Conservation (phyloP, 2,329 filamentous ascomycete genomes). For the Aspergillus sp. region DNA sequence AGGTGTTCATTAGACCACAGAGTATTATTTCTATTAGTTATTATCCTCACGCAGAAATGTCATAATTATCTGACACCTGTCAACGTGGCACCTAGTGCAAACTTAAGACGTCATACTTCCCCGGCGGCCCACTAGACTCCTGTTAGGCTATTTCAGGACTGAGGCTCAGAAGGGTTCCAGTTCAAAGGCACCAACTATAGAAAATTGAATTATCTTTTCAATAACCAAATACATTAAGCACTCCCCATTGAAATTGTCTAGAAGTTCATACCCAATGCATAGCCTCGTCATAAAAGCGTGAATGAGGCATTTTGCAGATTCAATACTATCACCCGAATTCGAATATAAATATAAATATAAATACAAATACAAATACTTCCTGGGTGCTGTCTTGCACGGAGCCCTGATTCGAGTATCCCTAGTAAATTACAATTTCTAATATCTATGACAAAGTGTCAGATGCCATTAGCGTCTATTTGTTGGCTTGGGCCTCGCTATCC, state of each 20-base stretch:
- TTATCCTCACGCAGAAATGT: neutral
- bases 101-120: neutral
- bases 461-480: constrained; percentile 43
- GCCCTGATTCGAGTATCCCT: neutral
- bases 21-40: no score
- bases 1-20: neutral
- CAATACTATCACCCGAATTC: no score
- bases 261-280: no score
- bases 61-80: neutral
- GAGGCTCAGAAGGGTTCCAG: neutral
- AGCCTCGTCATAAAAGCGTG: no score
- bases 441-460: constrained; percentile 28
- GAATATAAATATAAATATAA: no score
- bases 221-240: no score
- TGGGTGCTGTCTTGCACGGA: neutral
- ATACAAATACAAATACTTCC: no score
- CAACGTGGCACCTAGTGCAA: neutral
- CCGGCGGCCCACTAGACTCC: no score
- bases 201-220: no score
- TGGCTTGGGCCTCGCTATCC: constrained; percentile 43
- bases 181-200: neutral
- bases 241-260: no score
- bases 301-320: no score
- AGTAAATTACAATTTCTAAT: constrained; percentile 21
- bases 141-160: neutral